Conservation (phyloP, 306 rosid genomes). For the Abrus precatorius region DNA sequence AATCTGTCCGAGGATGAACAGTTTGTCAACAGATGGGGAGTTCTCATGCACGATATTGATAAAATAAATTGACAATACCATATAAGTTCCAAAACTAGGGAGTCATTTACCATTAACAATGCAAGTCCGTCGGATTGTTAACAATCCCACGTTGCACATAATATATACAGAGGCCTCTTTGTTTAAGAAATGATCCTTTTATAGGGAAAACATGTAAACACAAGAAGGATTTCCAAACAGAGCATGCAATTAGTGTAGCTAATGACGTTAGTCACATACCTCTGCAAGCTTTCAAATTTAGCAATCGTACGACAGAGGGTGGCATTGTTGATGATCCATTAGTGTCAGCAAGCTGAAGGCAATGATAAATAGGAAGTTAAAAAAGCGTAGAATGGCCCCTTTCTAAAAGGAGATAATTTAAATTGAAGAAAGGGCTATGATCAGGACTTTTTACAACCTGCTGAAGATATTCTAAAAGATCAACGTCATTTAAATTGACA, state of each 20-base stretch:
- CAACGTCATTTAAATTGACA: conserved; percentile 76
- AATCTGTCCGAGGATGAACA: conserved; percentile 20
- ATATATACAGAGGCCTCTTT: conserved; percentile 8
- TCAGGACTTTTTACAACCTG: conserved; percentile 66
- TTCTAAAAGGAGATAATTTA: conserved; percentile 36
- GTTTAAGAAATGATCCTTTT: conserved; percentile 24
- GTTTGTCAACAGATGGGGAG: not conserved
- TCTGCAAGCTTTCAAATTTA: conserved; percentile 93
- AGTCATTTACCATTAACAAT: not conserved
- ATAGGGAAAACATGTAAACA: conserved; percentile 22
- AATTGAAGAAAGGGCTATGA: conserved; percentile 25
- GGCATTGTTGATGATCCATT: conserved; percentile 95
- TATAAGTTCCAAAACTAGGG: not conserved
- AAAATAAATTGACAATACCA: conserved; percentile 10
- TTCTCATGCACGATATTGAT: conserved; percentile 1
- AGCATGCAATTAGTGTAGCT: conserved; percentile 11
- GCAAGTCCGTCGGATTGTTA: not conserved
- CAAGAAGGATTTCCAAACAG: conserved; percentile 22
- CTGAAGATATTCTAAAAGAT: conserved; percentile 96
- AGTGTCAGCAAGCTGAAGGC: conserved; percentile 81
- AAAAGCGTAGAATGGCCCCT: conserved; percentile 7
- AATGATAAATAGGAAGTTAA: conserved; percentile 30
- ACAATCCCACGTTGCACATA: conserved; percentile 1
- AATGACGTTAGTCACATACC: conserved; percentile 58
- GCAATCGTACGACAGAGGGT: conserved; percentile 83